Evolutionary conservation across 805 yeast genomes (phyloP).

Genomic region (Allodekkera sacchari): DNA sequence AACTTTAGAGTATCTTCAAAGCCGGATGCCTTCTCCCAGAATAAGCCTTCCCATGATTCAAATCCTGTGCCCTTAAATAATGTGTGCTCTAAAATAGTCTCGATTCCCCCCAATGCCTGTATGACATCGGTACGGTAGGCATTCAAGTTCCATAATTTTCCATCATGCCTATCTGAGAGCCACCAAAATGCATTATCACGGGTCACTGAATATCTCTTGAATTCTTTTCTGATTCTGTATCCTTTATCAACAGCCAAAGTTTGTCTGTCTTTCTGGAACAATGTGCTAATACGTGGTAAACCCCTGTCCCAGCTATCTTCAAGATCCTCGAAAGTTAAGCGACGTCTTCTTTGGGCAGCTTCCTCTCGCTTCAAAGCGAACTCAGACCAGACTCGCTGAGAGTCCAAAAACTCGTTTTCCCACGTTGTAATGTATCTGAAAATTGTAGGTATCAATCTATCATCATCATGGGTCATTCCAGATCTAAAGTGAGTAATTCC

Average conservation of each 20-base stretch:
- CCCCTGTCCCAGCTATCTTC: slow-evolving; percentile 97
- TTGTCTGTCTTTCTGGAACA: slow-evolving; percentile 91
- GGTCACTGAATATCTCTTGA: slow-evolving; percentile 60
- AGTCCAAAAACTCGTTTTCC: slow-evolving; percentile 93
- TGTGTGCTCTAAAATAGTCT: slow-evolving; percentile 91
- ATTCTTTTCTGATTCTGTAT: slow-evolving; percentile 74
- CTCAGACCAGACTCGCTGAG: slow-evolving; percentile 97
- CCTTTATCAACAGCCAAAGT: slow-evolving; percentile 94
- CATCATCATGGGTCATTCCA: slow-evolving; percentile 81
- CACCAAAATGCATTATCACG: slow-evolving; percentile 93
- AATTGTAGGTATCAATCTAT: slow-evolving; percentile 81
- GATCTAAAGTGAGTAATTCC: slow-evolving; percentile 92
- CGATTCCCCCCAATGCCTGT: slow-evolving; percentile 95
- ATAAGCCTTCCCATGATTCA: slow-evolving; percentile 96
- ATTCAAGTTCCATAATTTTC: slow-evolving; percentile 88
- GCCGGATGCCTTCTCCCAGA: slow-evolving; percentile 98
- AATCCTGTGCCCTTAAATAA: slow-evolving; percentile 95
- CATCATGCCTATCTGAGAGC: slow-evolving; percentile 90
- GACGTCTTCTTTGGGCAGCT: slow-evolving; percentile 75
- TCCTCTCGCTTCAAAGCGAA: slow-evolving; percentile 85
- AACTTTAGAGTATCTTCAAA: slow-evolving; percentile 94
- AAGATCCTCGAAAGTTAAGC: slow-evolving; percentile 85
- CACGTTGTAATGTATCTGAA: slow-evolving; percentile 90
- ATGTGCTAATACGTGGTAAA: slow-evolving; percentile 87
- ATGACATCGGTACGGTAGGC: slow-evolving; percentile 93